Percentiles rank a stretch among this genome's conserved stretches.
Evolutionary conservation across 257 asterid genomes (phyloP).

Genomic region (Orobanche coerulescens): DNA sequence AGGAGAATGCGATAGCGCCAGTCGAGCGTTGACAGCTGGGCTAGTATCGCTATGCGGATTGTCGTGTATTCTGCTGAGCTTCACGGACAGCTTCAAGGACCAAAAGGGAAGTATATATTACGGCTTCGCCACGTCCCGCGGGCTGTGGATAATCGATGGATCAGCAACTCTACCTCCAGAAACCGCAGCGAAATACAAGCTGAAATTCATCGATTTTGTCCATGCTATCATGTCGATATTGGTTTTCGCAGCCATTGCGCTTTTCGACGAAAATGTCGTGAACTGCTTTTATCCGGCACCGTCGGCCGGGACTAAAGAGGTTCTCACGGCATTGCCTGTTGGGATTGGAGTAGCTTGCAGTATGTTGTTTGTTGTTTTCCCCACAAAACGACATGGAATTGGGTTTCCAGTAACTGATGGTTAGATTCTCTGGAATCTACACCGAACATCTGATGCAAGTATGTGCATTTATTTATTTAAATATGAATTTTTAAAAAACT

Average conservation of each 20-base stretch:
- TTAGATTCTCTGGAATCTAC: constrained; percentile 16
- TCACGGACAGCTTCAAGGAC: constrained; percentile 83
- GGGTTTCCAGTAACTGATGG: constrained; percentile 68
- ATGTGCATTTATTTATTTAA: background rate
- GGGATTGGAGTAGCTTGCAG: constrained; percentile 83
- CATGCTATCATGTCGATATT: constrained; percentile 85
- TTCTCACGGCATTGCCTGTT: constrained; percentile 70
- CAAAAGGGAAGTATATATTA: constrained; percentile 55
- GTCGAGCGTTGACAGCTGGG: constrained; percentile 44
- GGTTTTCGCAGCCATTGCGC: constrained; percentile 69
- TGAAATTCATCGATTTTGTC: constrained; percentile 60
- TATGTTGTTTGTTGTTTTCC: constrained; percentile 75
- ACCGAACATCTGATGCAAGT: background rate
- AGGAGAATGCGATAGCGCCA: constrained; percentile 59
- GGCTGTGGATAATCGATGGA: constrained; percentile 84
- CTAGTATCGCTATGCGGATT: constrained; percentile 58
- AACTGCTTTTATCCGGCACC: constrained; percentile 78
- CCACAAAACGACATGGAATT: constrained; percentile 80
- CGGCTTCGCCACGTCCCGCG: constrained; percentile 64
- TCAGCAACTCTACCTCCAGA: constrained; percentile 42
- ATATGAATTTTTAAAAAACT: too few relatives aligned
- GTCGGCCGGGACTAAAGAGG: constrained; percentile 41
- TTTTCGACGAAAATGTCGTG: constrained; percentile 68
- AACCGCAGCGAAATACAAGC: constrained; percentile 45
- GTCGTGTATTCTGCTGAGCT: constrained; percentile 60